Conservation (phyloP, 1,139 yeast species). For the Blastobotrys arbuscula region DNA sequence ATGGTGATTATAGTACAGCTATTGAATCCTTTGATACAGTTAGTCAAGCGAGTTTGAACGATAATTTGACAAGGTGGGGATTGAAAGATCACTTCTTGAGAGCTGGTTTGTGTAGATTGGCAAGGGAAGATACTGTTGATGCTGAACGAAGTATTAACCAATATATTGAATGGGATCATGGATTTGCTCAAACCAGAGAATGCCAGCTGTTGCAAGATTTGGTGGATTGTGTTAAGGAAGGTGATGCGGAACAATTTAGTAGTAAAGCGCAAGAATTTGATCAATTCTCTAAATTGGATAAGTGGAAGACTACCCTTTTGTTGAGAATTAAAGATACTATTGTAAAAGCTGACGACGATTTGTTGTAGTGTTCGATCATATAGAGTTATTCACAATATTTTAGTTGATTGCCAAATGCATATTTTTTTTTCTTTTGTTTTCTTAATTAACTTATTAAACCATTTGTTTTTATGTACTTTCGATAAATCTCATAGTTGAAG, state of each 20-base stretch:
- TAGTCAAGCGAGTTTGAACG: conserved; percentile 69
- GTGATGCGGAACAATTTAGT: conserved; percentile 73
- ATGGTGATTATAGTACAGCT: conserved; percentile 67
- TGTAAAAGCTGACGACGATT: conserved; percentile 66
- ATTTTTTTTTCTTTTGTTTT: too few species aligned
- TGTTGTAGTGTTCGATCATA: too few species aligned
- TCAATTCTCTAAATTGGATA: conserved; percentile 83
- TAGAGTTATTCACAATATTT: too few species aligned
- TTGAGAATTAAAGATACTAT: conserved; percentile 74
- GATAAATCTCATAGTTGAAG: too few species aligned
- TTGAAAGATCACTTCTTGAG: conserved; percentile 87
- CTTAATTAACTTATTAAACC: too few species aligned
- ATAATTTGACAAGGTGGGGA: conserved; percentile 80
- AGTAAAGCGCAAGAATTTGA: conserved; percentile 77
- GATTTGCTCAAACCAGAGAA: conserved; percentile 77
- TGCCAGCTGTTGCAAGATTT: conserved; percentile 56
- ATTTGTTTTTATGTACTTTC: too few species aligned
- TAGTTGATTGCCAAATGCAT: too few species aligned
- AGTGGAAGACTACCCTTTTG: conserved; percentile 83
- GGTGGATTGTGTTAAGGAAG: conserved; percentile 66
- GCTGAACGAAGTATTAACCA: conserved; percentile 67
- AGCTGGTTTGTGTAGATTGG: conserved; percentile 74
- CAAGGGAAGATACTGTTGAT: conserved; percentile 75
- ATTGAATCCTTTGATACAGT: conserved; percentile 69
- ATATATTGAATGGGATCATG: conserved; percentile 66